Evolutionary conservation across 495 filamentous ascomycete species (phyloP).

Genomic region (Aspergillus cristatus): DNA sequence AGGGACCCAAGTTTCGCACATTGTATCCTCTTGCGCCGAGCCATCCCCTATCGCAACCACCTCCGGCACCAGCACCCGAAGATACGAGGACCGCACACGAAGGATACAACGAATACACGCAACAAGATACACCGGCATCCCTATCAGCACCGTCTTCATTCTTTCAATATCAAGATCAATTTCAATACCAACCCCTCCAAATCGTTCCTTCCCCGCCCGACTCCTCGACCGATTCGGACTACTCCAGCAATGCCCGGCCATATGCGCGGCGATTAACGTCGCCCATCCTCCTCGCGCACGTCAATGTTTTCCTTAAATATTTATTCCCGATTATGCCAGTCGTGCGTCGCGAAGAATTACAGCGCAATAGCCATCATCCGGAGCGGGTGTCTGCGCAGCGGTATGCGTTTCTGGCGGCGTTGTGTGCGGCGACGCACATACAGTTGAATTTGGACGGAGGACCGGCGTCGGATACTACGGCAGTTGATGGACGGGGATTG

Average conservation of each 20-base stretch:
- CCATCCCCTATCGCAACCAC: constrained; percentile 23
- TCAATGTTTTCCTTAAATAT: constrained; percentile 43
- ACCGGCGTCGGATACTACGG: constrained; percentile 41
- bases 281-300: constrained; percentile 30
- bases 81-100: constrained; percentile 8
- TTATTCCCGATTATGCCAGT: constrained; percentile 81
- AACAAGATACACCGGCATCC: constrained; percentile 22
- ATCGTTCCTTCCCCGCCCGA: constrained; percentile 24
- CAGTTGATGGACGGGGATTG: constrained; percentile 38
- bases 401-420: constrained; percentile 69
- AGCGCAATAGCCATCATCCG: constrained; percentile 55
- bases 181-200: too few species aligned
- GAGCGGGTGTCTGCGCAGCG: constrained; percentile 48
- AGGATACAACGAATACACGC: too few species aligned
- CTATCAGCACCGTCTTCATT: constrained; percentile 20
- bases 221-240: constrained; percentile 2
- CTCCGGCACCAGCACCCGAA: constrained; percentile 10
- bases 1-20: constrained; percentile 38
- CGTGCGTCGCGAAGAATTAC: constrained; percentile 57
- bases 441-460: constrained; percentile 56
- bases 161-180: constrained; percentile 12
- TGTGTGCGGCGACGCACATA: constrained; percentile 80
- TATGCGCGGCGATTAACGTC: constrained; percentile 22
- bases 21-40: constrained; percentile 36
- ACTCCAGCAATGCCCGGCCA: constrained; percentile 3